These are phyloP conservation scores for Xerocomus potaroensis DNA, from an alignment of 768 basidiomycete genomes.

Conservation along the genomic window DNA sequence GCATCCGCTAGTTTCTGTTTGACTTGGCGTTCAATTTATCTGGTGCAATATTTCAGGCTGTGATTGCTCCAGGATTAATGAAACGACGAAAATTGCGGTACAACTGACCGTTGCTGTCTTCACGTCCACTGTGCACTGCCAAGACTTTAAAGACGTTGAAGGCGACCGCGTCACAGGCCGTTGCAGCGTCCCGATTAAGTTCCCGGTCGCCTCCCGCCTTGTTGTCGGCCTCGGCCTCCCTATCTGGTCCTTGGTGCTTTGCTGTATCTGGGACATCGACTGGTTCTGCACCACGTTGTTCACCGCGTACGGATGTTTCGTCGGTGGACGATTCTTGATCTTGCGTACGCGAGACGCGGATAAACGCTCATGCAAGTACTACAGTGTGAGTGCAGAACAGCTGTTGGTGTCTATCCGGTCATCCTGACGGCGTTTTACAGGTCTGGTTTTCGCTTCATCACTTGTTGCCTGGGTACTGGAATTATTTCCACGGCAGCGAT, in stretches of 20 bases:
- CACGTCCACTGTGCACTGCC: conserved; percentile 45
- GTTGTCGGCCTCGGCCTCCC: conserved; percentile 33
- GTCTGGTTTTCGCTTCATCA: conserved; percentile 36
- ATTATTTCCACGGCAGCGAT: conserved; percentile 22
- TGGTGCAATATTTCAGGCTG: conserved; percentile 10
- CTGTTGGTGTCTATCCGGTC: too few relatives aligned
- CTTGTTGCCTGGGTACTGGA: conserved; percentile 35
- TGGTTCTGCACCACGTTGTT: conserved; percentile 23
- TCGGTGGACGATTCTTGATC: conserved; percentile 33
- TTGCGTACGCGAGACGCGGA: conserved; percentile 28
- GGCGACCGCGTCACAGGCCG: conserved; percentile 40
- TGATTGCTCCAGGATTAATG: conserved; percentile 23
- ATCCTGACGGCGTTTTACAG: conserved; percentile 13
- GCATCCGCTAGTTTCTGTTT: too few relatives aligned
- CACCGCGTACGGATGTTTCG: conserved; percentile 29
- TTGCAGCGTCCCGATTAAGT: conserved; percentile 41
- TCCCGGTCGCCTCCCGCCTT: conserved; percentile 34
- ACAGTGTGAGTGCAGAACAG: conserved; percentile 32
- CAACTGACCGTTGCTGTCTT: conserved; percentile 37
- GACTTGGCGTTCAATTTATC: neutral
- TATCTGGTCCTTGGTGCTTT: conserved; percentile 36
- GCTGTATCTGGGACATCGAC: conserved; percentile 35
- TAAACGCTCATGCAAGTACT: conserved; percentile 34
- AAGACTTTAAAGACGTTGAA: conserved; percentile 44
- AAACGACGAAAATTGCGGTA: conserved; percentile 29